Evolutionary conservation across 2,329 filamentous ascomycete genomes (phyloP).

Genomic region (Thielaviopsis euricoi): DNA sequence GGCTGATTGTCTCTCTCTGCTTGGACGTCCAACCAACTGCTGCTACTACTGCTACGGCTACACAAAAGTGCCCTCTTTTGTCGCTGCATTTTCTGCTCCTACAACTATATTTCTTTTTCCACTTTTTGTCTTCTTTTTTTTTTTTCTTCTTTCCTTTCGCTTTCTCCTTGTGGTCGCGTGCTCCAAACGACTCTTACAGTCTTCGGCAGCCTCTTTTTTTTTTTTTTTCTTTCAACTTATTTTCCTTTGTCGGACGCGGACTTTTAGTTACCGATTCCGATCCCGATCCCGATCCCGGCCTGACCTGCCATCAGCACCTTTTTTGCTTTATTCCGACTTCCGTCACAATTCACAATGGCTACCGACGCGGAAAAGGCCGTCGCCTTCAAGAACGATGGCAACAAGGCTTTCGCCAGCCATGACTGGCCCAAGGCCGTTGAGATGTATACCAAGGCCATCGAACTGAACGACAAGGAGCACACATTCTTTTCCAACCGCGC

Average conservation of each 20-base stretch:
- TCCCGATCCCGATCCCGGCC: background rate
- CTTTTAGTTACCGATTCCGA: background rate
- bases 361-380: slow-evolving; percentile 48
- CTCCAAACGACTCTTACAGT: background rate
- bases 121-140: background rate
- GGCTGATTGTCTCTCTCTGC: too few species aligned
- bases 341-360: slow-evolving; percentile 20
- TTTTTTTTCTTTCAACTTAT: background rate
- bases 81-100: background rate
- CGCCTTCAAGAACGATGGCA: slow-evolving; percentile 83
- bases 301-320: background rate
- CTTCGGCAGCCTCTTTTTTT: background rate
- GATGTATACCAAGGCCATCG: slow-evolving; percentile 76
- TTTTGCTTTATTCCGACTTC: background rate
- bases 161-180: background rate
- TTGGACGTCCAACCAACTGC: background rate
- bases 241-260: background rate
- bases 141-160: too few species aligned
- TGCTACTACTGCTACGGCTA: too few species aligned
- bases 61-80: background rate
- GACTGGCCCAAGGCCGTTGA: slow-evolving; percentile 74
- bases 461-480: slow-evolving; percentile 64
- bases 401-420: slow-evolving; percentile 76
- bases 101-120: too few species aligned
- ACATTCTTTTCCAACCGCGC: slow-evolving; percentile 91